Base-by-base conservation (phyloP, 441 rosid genomes). In the Populus hybrid region DNA sequence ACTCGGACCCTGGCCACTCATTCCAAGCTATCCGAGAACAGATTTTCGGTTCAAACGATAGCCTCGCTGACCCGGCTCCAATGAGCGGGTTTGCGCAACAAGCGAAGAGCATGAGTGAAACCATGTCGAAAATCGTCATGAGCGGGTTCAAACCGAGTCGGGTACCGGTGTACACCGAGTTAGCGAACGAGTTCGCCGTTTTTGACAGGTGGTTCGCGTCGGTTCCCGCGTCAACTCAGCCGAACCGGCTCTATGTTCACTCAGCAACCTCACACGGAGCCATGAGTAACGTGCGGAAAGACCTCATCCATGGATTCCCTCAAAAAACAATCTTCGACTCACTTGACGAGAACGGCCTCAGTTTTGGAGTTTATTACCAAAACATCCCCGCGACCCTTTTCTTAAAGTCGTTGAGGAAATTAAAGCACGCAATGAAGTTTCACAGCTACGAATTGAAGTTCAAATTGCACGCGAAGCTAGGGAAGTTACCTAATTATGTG, bases 1-100 rank as follows among this genome's bases (percentile, higher is more conserved):
- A 95, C 80, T 91, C 91, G 80, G 99, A 95, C 87, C 99, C 99
- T n/a, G 99, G 99, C 9, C 99, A 95, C 81, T 95, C 98, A 0
- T 91, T 92, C 71, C 99, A 95, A 74, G 99, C 97, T 28, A 95
- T 95, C 80, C 87, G 95, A 50, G 94, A 92, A 72, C 99, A 95
- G 83, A 92, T 95, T 31, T 95, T 95, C 83, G 99, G 99, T 79
- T 93, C 97, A 1, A 73, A 83, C 65, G 88, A 89, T 16, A 83
- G 78, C 61, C 82, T 77, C 3, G 81, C 86, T 1, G 79, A 88
- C 24, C 92, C 88, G 69, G 88, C 89, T n/a, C 89, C 87, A 42
- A 93, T 95, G 98, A 92, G 89, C 83, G 98, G 99, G 28, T 95
- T 95, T 79, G 99, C 79, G 0, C 99, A 93, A 83, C 91, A 92